phyloP scores from a whole-genome alignment of 495 filamentous ascomycete species.

The Hamigera avellanea region DNA sequence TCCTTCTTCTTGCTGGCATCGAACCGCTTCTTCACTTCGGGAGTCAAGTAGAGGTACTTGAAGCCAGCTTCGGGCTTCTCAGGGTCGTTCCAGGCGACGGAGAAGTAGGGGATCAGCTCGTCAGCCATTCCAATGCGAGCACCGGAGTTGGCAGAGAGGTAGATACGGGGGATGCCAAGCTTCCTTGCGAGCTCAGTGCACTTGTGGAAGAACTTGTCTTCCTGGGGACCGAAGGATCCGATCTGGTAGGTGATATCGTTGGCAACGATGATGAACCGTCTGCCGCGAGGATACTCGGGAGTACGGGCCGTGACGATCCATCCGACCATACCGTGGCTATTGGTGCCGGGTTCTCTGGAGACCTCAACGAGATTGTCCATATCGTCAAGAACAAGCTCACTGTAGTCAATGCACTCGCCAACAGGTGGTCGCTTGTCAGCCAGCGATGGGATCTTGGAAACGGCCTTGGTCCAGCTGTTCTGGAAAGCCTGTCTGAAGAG shows the following conservation, averaged over 20 bases:
- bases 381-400: conserved; percentile 87
- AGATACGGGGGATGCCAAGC: conserved; percentile 90
- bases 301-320: conserved; percentile 96
- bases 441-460: conserved; percentile 57
- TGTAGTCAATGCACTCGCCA: conserved; percentile 92
- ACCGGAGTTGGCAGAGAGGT: conserved; percentile 98
- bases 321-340: conserved; percentile 95
- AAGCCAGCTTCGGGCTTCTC: conserved; percentile 81
- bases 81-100: conserved; percentile 87
- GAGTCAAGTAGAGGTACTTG: conserved; percentile 94
- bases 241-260: conserved; percentile 99
- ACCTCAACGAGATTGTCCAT: conserved; percentile 87
- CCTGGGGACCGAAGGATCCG: conserved; percentile 88
- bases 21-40: conserved; percentile 77
- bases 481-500: conserved; percentile 97
- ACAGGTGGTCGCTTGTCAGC: conserved; percentile 69
- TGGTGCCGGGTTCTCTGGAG: conserved; percentile 84
- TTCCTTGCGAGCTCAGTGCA: conserved; percentile 91
- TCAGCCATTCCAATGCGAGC: conserved; percentile 94
- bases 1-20: conserved; percentile 68
- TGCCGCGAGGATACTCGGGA: conserved; percentile 89
- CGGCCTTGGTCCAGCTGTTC: conserved; percentile 76
- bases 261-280: conserved; percentile 89
- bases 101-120: conserved; percentile 93
- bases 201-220: conserved; percentile 98